Evolutionary conservation across 257 asterid genomes (phyloP), one percentile per base, ranked within the genome.

Genomic region (Ligustrum vulgare): DNA sequence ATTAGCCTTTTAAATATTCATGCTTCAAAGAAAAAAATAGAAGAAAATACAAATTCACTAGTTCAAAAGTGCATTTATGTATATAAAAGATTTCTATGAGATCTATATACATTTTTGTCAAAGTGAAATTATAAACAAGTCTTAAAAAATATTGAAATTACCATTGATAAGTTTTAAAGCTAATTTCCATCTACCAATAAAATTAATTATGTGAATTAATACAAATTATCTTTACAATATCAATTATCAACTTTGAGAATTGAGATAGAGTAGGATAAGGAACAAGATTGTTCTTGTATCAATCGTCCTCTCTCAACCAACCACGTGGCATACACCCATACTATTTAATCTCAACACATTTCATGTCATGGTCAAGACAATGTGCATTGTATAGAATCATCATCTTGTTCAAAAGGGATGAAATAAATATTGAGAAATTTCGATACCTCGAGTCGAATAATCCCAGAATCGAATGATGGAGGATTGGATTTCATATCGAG

Each of bases 391-490:
- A n/a, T 18, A 39, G 45, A 39, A 39, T 39, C 45, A 9, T 39
- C 13, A 13, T 39, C 12, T 3, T 8, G 11, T 41, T 4, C 4
- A 7, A 4, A n/a, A 45, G 13, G 13, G 8, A 13, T 15, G 8
- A 7, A 20, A n/a, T 16, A n/a, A 6, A 54, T 15, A 56, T 33
- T 18, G 31, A 35, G 37, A 20, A 66, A 67, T 20, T 47, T 18
- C 4, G 39, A 70, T 23, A 89, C 98, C 98, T 94, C 89, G 22
- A 94, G 84, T 51, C 97, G 91, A 62, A 94, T 91, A 39, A 94
- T 80, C 71, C 98, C 98, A 4, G 97, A 94, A 2, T 80, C 80
- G 0, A 70, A 73, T 1, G 85, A 76, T 0, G 90, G 84, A 33
- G 87, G 83, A 32, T 58, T 58, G 36, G 82, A 70, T 56, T 82